A percentile compares a stretch with the other conserved stretches of the same genome.
These are phyloP conservation scores for Calonectria pseudoreteaudii DNA, from an alignment of 2,329 filamentous ascomycete genomes.

Conservation along the genomic window DNA sequence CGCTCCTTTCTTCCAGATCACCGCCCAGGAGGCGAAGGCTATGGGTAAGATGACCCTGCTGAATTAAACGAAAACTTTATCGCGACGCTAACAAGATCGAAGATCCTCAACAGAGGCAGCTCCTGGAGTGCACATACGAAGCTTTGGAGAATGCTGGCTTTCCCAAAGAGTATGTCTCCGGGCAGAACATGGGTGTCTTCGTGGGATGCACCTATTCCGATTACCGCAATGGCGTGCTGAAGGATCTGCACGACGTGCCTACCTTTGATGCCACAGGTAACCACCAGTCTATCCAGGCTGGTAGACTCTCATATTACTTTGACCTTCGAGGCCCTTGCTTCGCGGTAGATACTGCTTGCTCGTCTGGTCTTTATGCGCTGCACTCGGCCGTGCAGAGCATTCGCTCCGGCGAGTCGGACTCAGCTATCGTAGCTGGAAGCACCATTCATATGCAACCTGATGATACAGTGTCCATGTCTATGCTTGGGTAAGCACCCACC, in stretches of 20 bases:
- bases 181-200: slow-evolving; percentile 62
- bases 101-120: slow-evolving; percentile 65
- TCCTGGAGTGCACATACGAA: slow-evolving; percentile 66
- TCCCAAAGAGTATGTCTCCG: slow-evolving; percentile 59
- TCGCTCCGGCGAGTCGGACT: slow-evolving; percentile 41
- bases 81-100: background rate
- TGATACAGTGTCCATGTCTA: slow-evolving; percentile 45
- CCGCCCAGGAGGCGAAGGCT: slow-evolving; percentile 61
- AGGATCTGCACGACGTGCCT: slow-evolving; percentile 59
- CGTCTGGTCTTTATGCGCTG: slow-evolving; percentile 46
- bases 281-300: slow-evolving; percentile 64
- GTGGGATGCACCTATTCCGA: slow-evolving; percentile 61
- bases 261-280: slow-evolving; percentile 65
- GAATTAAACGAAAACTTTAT: background rate
- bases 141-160: slow-evolving; percentile 65
- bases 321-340: slow-evolving; percentile 49
- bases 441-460: slow-evolving; percentile 27
- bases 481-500: slow-evolving; percentile 38
- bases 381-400: slow-evolving; percentile 48
- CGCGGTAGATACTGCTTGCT: slow-evolving; percentile 52
- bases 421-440: slow-evolving; percentile 56
- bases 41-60: slow-evolving; percentile 50
- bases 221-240: slow-evolving; percentile 59
- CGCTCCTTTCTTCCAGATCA: slow-evolving; percentile 65
- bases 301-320: slow-evolving; percentile 50